Evolutionary conservation across 163 green algal species (phyloP), one percentile per base, ranked within the genome.

Genomic region (Chloromonas sp.): DNA sequence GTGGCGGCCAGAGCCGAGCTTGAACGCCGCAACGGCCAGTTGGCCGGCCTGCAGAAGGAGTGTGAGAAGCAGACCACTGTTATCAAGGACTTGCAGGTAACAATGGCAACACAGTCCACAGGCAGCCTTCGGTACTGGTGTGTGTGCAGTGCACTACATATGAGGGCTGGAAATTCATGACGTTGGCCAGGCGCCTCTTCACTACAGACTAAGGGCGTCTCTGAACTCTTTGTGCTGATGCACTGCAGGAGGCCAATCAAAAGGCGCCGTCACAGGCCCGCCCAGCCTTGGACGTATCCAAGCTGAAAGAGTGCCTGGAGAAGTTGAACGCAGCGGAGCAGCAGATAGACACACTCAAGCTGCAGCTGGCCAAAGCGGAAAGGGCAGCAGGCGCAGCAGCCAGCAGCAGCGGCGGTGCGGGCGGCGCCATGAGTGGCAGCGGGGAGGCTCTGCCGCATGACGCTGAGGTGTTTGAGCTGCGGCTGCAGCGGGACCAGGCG

Each of bases 401-500:
- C 13, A 5, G 13, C 2, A 14, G 13, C 11, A 79, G 71, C 66
- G 66, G 5, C 5, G 5, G 5, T 74, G 66, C 66, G 66, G 66
- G 66, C 11, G 66, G 66, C 66, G 66, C 66, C 5, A 11, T 11
- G 66, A 11, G 5, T 5, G 66, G 66, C 66, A 11, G 66, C 66
- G 66, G 66, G 5, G 66, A 74, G 5, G 66, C 66, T 14, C 71
- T 79, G 5, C 14, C 57, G 57, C 83, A 89, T 14, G 83, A 90
- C 1, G 79, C 86, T 76, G 83, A 93, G 77, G 82, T 90, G 1
- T 89, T 90, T 78, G 87, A 94, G 84, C 82, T 91, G 14, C 86
- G 84, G 59, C 84, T 96, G 70, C 87, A 94, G 84, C 86, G 87
- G 57, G 90, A 94, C 82, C 89, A 94, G 84, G 91, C 93, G 11